Evolutionary conservation across 371 early-diverging fungal species (phyloP).

Genomic region (Cokeromyces recurvatus): DNA sequence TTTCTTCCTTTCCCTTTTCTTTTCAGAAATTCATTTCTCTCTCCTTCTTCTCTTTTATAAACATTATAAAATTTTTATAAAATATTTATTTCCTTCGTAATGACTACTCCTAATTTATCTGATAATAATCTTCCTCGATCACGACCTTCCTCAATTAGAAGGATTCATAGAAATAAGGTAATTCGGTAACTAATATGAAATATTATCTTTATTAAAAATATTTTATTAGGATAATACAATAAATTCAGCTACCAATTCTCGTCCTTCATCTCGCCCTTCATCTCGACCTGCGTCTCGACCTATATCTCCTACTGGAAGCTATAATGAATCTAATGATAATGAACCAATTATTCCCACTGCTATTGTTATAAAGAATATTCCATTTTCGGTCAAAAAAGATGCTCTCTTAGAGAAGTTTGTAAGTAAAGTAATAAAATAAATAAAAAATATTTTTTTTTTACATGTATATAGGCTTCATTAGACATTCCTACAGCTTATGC

Average conservation of each 20-base stretch:
- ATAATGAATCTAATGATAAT: constrained; percentile 1
- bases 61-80: no score
- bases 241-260: constrained; percentile 4
- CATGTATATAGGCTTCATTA: constrained; percentile 35
- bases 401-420: constrained; percentile 64
- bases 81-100: no score
- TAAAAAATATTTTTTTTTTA: not conserved
- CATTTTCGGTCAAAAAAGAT: constrained; percentile 74
- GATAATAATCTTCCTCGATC: constrained; percentile 14
- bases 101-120: constrained; percentile 15
- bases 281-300: constrained; percentile 26
- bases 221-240: not conserved
- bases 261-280: constrained; percentile 13
- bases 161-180: constrained; percentile 13
- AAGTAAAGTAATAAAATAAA: no score
- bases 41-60: no score
- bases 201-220: not conserved
- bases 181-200: not conserved
- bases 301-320: constrained; percentile 16
- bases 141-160: constrained; percentile 20
- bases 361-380: constrained; percentile 82
- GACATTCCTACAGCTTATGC: constrained; percentile 75
- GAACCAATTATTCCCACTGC: constrained; percentile 61
- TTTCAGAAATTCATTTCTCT: no score
- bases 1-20: no score